Percentiles rank a stretch among this genome's conserved stretches.
These are phyloP conservation scores for Candida tunisiensis DNA, from an alignment of 1,139 yeast species.

Conservation along the genomic window DNA sequence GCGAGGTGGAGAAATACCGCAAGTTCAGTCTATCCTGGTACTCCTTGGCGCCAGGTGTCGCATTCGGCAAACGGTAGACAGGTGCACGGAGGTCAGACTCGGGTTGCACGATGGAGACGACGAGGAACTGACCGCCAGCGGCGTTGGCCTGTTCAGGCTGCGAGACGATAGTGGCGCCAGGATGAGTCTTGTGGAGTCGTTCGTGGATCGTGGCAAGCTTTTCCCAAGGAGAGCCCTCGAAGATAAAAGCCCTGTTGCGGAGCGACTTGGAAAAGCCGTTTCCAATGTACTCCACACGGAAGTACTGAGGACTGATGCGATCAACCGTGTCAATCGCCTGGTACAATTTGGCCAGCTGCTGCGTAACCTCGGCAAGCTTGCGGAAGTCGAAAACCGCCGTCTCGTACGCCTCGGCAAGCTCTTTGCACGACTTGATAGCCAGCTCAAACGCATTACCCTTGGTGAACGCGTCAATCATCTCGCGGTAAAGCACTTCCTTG, in stretches of 20 bases:
- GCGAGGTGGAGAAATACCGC: slow-evolving; percentile 49
- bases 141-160: slow-evolving; percentile 52
- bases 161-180: slow-evolving; percentile 63
- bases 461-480: slow-evolving; percentile 55
- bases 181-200: slow-evolving; percentile 55
- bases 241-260: slow-evolving; percentile 62
- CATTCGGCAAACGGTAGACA: slow-evolving; percentile 17
- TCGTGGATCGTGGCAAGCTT: slow-evolving; percentile 75
- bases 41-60: slow-evolving; percentile 11
- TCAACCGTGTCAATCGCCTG: slow-evolving; percentile 54
- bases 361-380: slow-evolving; percentile 61
- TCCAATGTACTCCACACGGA: slow-evolving; percentile 69
- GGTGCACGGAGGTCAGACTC: slow-evolving; percentile 24
- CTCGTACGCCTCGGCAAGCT: slow-evolving; percentile 60
- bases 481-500: slow-evolving; percentile 54
- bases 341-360: slow-evolving; percentile 51
- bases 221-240: slow-evolving; percentile 80
- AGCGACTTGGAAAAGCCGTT: slow-evolving; percentile 69
- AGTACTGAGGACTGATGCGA: slow-evolving; percentile 56
- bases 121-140: slow-evolving; percentile 51
- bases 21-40: slow-evolving; percentile 35
- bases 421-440: slow-evolving; percentile 65
- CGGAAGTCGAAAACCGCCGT: slow-evolving; percentile 57
- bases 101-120: slow-evolving; percentile 62
- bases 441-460: slow-evolving; percentile 63